Base-by-base conservation (phyloP, 768 basidiomycete genomes). In the Nidularia pulvinata region DNA sequence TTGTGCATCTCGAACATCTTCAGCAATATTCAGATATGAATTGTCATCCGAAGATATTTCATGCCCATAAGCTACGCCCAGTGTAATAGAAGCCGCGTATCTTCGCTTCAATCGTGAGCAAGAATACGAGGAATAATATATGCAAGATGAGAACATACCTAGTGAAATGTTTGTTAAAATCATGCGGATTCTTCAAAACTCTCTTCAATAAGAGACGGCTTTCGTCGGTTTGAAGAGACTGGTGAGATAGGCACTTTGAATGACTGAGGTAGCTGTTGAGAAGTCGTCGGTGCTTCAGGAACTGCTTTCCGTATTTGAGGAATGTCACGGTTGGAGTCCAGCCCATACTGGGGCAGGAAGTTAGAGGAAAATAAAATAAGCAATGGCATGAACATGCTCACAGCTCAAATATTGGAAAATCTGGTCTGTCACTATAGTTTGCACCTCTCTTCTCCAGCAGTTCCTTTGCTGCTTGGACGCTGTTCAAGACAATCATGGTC, bases 401-500 rank as follows among this genome's bases (percentile, higher is more conserved):
- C 63, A 66, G 10, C 22, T 64, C 51, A 39, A 52, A 57, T 19
- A 65, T 48, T 22, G 57, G 51, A 7, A 65, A 51, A 22, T 47
- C 22, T 4, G 60, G 64, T 33, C 61, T 52, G 43, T 61, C 48
- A 10, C 71, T 69, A 55, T 68, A 69, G 10, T 59, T 64, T 11
- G 56, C 46, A 30, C 69, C 56, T 33, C 59, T 48, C 48, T 64
- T 66, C 6, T 68, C 65, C 13, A 70, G 55, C 19, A 70, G 59
- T 33, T 70, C 68, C 13, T 48, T 50, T 5, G 66, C 69, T 13
- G 60, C 59, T 50, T 65, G 34, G 6, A 57, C 42, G 11, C 60
- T 56, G 49, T 66, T 60, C 36, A 70, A 49, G 10, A 68, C 48
- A 11, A 68, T 43, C 19, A 65, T 58, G 9, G 61, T 57, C 16